Base-by-base conservation (phyloP, 169 alveolate genomes). In the Cryptosporidium canis region DNA sequence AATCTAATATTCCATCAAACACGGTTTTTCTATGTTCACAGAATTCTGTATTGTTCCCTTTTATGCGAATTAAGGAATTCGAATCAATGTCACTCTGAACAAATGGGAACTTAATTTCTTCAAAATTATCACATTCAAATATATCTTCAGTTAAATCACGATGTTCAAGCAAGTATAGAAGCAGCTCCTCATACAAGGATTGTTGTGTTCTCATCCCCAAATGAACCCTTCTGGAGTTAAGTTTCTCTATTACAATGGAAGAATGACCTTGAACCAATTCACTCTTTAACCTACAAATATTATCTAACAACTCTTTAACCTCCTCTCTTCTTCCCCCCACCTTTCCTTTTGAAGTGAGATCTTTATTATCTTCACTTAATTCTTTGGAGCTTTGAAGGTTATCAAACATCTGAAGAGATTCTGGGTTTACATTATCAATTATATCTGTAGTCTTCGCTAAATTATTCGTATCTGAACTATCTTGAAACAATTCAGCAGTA, bases 141-240 rank as follows among this genome's bases (percentile, higher is more conserved):
- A 29, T 37, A 33, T 48, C 67, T 27, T 70, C 84, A 27, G 3
- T 70, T 44, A 77, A 21, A 24, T 24, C 31, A 41, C 72, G 87
- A 21, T 56, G 55, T 16, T 21, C 35, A 41, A 58, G 33, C 9
- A 77, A 8, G 39, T 55, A 77, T 55, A 24, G 21, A 16, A 77
- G 5, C 24, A 77, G 39, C 24, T 77, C 87, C 18, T 70, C 84
- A 51, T 35, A 70, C 21, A 70, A 29, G 14, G 24, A 31, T 16
- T 29, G n/a, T 51, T 55, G 37, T 16, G 64, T 47, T 21, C n/a
- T 9, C 35, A 47, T 47, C 16, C 84, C 84, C 29, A 4, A 11
- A 47, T 55, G 39, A 70, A 70, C 18, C 9, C 45, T 58, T 77
- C 41, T 61, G 5, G 66, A 45, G 24, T 3, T 66, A n/a, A 24